Evolutionary conservation across 495 filamentous ascomycete species (phyloP).

Genomic region (Echria macrotheca): DNA sequence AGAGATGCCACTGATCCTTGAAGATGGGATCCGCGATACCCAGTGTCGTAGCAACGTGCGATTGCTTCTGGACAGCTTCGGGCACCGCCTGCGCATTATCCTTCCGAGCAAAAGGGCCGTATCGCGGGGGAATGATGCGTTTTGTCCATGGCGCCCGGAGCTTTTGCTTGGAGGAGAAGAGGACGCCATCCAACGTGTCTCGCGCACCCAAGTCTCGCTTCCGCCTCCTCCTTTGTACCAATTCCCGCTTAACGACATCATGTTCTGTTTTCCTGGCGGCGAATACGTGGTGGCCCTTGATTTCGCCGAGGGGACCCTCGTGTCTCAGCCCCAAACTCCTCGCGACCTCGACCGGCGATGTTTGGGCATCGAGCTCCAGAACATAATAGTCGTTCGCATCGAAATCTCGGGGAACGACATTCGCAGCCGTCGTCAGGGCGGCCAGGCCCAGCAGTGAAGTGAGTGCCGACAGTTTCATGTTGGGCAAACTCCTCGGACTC

Average conservation of each 20-base stretch:
- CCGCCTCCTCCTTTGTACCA: slow-evolving; percentile 54
- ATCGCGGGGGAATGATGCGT: slow-evolving; percentile 49
- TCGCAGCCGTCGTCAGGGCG: slow-evolving; percentile 35
- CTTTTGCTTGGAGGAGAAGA: slow-evolving; percentile 78
- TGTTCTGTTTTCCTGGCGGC: slow-evolving; percentile 57
- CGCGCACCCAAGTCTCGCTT: slow-evolving; percentile 49
- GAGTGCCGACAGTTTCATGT: slow-evolving; percentile 39
- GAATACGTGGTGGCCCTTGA: slow-evolving; percentile 81
- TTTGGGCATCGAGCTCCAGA: slow-evolving; percentile 64
- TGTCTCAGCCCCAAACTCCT: slow-evolving; percentile 66
- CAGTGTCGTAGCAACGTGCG: slow-evolving; percentile 56
- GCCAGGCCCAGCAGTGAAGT: slow-evolving; percentile 37
- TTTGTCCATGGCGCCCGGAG: slow-evolving; percentile 68
- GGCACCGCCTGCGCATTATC: slow-evolving; percentile 32
- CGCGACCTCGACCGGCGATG: slow-evolving; percentile 67
- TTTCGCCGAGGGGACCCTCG: slow-evolving; percentile 78
- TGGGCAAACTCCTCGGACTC: too few relatives aligned
- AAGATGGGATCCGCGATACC: slow-evolving; percentile 87
- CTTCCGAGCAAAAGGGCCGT: slow-evolving; percentile 12
- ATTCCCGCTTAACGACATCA: slow-evolving; percentile 54
- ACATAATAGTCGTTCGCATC: slow-evolving; percentile 85
- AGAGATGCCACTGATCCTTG: slow-evolving; percentile 89
- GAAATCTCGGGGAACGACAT: slow-evolving; percentile 43
- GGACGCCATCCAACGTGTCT: slow-evolving; percentile 66
- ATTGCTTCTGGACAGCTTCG: slow-evolving; percentile 50